These are phyloP conservation scores for Euphorbia schlechtendalii DNA, from an alignment of 441 rosid genomes.

Conservation along the genomic window DNA sequence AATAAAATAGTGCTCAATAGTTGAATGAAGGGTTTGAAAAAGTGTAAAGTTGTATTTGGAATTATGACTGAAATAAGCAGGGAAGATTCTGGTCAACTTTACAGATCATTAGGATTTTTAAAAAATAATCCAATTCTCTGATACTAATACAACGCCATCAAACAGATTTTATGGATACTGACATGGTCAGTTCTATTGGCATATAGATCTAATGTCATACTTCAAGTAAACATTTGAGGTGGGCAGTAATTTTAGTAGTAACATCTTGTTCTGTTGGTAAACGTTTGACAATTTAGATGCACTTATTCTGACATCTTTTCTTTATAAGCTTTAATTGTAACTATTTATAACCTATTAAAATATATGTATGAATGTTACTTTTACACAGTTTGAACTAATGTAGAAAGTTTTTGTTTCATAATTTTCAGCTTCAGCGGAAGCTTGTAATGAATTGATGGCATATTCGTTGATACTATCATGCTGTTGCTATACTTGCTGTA, in stretches of 20 bases:
- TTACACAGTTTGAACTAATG: constrained; percentile 17
- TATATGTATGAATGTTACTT: background rate
- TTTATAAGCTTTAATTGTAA: background rate
- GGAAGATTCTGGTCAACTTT: background rate
- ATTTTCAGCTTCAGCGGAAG: constrained; percentile 68
- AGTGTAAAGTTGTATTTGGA: background rate
- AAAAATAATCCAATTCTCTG: background rate
- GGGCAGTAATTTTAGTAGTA: background rate
- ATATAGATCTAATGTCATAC: background rate
- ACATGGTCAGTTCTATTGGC: background rate
- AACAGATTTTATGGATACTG: background rate
- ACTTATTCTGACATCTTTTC: background rate
- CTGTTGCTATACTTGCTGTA: constrained; percentile 85
- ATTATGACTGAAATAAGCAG: background rate
- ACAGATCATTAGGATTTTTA: background rate
- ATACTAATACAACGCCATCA: background rate
- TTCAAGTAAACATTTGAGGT: background rate
- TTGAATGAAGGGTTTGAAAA: background rate
- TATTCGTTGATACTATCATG: constrained; percentile 84
- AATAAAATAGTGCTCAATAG: background rate
- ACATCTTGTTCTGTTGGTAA: background rate
- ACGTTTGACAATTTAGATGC: background rate
- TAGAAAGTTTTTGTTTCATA: constrained; percentile 14
- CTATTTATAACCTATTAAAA: background rate
- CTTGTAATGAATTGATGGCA: constrained; percentile 79